Evolutionary conservation across 2,329 filamentous ascomycete species (phyloP), one percentile per base, ranked within the genome.

Genomic region (Claviceps maximensis): DNA sequence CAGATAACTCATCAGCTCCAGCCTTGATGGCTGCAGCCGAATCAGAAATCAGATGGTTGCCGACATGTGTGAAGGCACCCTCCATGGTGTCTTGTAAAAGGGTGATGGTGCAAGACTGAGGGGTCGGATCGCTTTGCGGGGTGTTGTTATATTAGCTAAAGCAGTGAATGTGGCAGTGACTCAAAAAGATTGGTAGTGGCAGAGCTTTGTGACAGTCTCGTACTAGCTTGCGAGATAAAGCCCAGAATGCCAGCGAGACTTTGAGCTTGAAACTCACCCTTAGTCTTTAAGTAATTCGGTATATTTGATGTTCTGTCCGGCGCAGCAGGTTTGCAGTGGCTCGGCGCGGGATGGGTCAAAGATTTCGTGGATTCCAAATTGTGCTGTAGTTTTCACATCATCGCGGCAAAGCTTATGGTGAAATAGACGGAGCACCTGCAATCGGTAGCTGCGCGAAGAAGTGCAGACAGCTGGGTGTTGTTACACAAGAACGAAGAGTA

Each of bases 11-110:
- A 71, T 94, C 89, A 63, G 87, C 82, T 62, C 81, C 85, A 58
- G 89, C 89, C 64, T 94, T 95, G 70, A 96, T 95, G 57, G 86
- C 87, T 55, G 86, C 83, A 52, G 84, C 86, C 51, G 86, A 89
- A 71, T 90, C 86, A 63, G 86, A 89, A 65, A 93, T 83, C 61
- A 90, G 74, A 71, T 90, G 86, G 72, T 93, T 95, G 63, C 86
- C 87, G 64, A 91, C 81, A 71, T 93, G 86, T 57, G 85, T 91
- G 67, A 94, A 95, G 60, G 88, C 86, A 67, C 85, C 86, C 75
- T 93, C 87, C 87, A 93, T 91, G 61, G 60, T 74, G 63, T 53
- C 45, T 52, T 49, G 33, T 17, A 15, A 54, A 53, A 46, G 52
- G 47, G 55, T 48, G 59, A 57, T 49, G 17, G 42, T 46, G 23